Conservation (phyloP, 148 eudicot species). For the Rhododendron simsii region DNA sequence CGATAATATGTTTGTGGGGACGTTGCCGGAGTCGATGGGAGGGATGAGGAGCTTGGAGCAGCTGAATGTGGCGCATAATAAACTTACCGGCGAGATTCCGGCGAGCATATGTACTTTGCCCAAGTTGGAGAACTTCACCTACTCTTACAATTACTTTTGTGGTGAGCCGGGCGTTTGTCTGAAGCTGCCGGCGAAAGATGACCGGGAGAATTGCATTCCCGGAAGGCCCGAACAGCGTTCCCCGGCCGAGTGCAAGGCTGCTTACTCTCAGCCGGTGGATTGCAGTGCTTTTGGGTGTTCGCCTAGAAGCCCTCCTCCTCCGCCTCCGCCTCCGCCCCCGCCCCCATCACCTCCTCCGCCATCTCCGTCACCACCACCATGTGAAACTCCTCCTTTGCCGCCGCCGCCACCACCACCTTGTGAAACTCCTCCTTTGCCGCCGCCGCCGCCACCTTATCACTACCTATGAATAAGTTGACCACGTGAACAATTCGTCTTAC, state of each 20-base stretch:
- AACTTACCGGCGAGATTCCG: constrained; percentile 54
- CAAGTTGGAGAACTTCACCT: constrained; percentile 57
- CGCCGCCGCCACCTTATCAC: constrained; percentile 10
- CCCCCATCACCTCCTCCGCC: constrained; percentile 2
- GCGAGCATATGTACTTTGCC: constrained; percentile 58
- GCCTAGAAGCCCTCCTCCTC: constrained; percentile 15
- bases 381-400: constrained; percentile 13
- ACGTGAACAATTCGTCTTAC: not conserved
- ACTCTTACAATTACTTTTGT: constrained; percentile 49
- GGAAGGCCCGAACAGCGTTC: constrained; percentile 47
- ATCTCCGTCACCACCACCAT: constrained; percentile 7
- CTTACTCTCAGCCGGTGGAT: constrained; percentile 36
- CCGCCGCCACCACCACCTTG: constrained; percentile 5
- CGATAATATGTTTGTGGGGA: constrained; percentile 41
- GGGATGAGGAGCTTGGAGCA: constrained; percentile 57
- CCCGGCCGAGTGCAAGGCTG: constrained; percentile 34
- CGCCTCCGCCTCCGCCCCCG: constrained; percentile 14
- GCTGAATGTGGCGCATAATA: constrained; percentile 55
- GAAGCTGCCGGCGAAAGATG: constrained; percentile 36
- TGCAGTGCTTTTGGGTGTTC: constrained; percentile 40
- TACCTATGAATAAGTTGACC: constrained; percentile 6
- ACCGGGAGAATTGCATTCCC: constrained; percentile 50
- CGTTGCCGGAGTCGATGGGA: constrained; percentile 46
- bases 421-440: not conserved
- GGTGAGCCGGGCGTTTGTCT: constrained; percentile 38